phyloP scores from a whole-genome alignment of 2,329 filamentous ascomycete genomes.

The Acrodontium crateriforme region DNA sequence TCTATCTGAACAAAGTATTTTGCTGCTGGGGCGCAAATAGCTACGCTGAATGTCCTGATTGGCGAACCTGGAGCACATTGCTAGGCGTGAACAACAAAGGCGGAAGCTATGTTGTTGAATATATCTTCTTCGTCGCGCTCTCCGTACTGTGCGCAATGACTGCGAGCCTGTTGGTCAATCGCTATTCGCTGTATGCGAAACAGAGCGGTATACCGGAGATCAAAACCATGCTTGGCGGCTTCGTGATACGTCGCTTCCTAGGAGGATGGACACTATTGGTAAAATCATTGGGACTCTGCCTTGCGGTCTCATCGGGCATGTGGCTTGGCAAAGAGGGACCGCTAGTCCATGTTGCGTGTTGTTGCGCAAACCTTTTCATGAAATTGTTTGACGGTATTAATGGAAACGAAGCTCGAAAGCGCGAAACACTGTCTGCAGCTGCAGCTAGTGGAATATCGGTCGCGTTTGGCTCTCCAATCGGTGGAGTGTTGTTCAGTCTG shows the following conservation, averaged over 20 bases:
- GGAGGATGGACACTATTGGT: constrained; percentile 78
- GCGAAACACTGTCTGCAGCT: constrained; percentile 83
- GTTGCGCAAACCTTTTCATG: constrained; percentile 88
- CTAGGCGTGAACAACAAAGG: constrained; percentile 51
- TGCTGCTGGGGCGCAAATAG: constrained; percentile 85
- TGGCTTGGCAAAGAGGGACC: constrained; percentile 97
- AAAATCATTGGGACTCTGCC: constrained; percentile 78
- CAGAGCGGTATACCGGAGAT: constrained; percentile 97
- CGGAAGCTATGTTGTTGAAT: constrained; percentile 72
- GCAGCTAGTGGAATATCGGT: constrained; percentile 88
- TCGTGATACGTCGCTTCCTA: constrained; percentile 78
- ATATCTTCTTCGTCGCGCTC: constrained; percentile 72
- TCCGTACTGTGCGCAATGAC: constrained; percentile 65
- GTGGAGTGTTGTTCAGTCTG: constrained; percentile 88
- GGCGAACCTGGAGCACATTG: constrained; percentile 72
- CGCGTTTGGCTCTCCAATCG: constrained; percentile 86
- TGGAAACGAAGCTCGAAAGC: constrained; percentile 83
- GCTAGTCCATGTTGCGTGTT: constrained; percentile 90
- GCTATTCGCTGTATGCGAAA: constrained; percentile 76
- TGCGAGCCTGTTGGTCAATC: constrained; percentile 66
- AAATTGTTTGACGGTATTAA: constrained; percentile 73
- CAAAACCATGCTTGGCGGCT: constrained; percentile 88
- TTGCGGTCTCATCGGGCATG: constrained; percentile 85
- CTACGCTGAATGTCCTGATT: constrained; percentile 68
- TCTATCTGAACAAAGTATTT: constrained; percentile 83